phyloP scores from a whole-genome alignment of 75 land plant genomes.

The Ceratopteris richardii region DNA sequence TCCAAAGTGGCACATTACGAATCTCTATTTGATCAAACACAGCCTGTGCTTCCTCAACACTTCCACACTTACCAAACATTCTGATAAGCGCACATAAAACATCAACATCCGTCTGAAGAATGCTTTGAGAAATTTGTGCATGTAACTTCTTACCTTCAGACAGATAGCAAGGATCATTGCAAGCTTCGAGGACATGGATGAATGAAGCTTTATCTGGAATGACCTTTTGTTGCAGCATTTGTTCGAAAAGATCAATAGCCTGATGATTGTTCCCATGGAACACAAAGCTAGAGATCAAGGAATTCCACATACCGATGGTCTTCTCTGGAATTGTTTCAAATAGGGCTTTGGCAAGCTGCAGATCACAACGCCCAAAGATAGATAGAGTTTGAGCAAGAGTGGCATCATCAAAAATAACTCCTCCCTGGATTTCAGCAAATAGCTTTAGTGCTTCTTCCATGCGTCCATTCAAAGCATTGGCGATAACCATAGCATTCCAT shows the following conservation, averaged over 20 bases:
- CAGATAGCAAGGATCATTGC: slow-evolving; percentile 13
- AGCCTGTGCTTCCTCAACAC: slow-evolving; percentile 14
- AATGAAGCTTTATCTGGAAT: slow-evolving; percentile 7
- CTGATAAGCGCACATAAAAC: slow-evolving; percentile 17
- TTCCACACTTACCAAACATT: slow-evolving; percentile 24
- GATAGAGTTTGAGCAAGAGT: slow-evolving; percentile 31
- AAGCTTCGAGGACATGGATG: slow-evolving; percentile 9
- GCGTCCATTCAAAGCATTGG: neutral
- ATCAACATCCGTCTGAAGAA: neutral
- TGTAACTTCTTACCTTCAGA: slow-evolving; percentile 13
- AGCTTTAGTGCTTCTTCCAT: slow-evolving; percentile 10
- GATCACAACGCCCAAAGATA: slow-evolving; percentile 33
- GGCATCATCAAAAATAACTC: slow-evolving; percentile 30
- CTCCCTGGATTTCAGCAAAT: slow-evolving; percentile 4
- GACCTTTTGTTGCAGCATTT: slow-evolving; percentile 10
- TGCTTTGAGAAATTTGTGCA: slow-evolving; percentile 4
- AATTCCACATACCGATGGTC: slow-evolving; percentile 11
- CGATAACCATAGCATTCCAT: slow-evolving; percentile 10
- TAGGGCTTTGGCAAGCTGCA: slow-evolving; percentile 4
- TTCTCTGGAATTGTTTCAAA: slow-evolving; percentile 11
- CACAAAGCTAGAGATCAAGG: slow-evolving; percentile 14
- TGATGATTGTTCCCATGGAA: neutral
- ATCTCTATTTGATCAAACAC: slow-evolving; percentile 13
- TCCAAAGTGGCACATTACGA: slow-evolving; percentile 16
- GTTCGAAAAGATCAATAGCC: slow-evolving; percentile 9